Evolutionary conservation across 106 monocot species (phyloP), one percentile per base, ranked within the genome.

Genomic region (Acanthochlamys bracteata): DNA sequence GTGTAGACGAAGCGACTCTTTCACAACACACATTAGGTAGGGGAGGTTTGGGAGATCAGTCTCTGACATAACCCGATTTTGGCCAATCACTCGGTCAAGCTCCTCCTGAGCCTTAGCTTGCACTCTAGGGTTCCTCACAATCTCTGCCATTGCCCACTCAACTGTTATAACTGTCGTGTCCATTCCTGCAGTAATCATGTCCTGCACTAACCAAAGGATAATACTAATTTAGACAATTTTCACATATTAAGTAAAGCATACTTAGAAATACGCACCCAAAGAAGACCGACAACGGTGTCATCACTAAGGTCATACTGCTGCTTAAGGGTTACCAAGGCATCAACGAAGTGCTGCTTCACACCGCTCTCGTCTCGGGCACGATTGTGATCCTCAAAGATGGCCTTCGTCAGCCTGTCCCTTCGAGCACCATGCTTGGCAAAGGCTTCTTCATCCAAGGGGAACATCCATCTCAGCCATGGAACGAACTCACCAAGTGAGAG

Each of bases 131-230:
- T 90, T 70, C 60, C 64, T 78, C 10, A 90, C 70, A 24, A 95
- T 64, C 77, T 95, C 90, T 0, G 95, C 82, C 90, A 95, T 90
- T 12, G 94, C 94, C 94, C 94, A 95, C 62, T 95, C 94, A 10
- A 80, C 84, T 0, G 86, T 67, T 60, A 95, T 95, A 20, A 80
- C 90, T 0, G 94, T 95, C 14, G 94, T 95, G 80, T 95, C 94
- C 90, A 84, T 90, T 27, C 94, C 94, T 0, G 94, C 94, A 0
- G 90, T 90, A 47, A 95, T 90, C 90, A 95, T 90, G 64, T 95
- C 94, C 93, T 88, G 79, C 68, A 61, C 16, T n/a, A n/a, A n/a
- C n/a, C n/a, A n/a, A n/a, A n/a, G n/a, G n/a, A n/a, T n/a, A n/a
- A n/a, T n/a, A n/a, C n/a, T n/a, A n/a, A n/a, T n/a, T n/a, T n/a